These are phyloP conservation scores for Bromus sterilis DNA, from an alignment of 176 grass and related monocot species.

Conservation along the genomic window DNA sequence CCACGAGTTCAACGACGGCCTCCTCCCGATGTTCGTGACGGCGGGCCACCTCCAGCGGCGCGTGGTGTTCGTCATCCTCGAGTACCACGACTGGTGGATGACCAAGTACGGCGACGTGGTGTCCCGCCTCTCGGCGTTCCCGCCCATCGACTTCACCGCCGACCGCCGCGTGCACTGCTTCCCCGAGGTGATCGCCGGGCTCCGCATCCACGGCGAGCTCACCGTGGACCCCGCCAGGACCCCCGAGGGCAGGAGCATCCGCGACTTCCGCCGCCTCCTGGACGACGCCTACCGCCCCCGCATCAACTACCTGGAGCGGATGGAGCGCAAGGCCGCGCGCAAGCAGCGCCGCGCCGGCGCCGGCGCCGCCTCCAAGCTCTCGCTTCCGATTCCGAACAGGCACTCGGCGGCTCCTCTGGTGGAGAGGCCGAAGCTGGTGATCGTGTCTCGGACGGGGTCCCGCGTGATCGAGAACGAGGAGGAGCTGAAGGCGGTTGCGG, in stretches of 20 bases:
- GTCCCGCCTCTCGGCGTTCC: conserved; percentile 55
- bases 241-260: conserved; percentile 35
- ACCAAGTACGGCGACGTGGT: conserved; percentile 76
- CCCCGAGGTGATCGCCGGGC: conserved; percentile 65
- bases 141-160: conserved; percentile 52
- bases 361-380: not conserved
- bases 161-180: conserved; percentile 81
- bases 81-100: conserved; percentile 88
- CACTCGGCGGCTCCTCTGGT: not conserved
- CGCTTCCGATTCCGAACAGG: not conserved
- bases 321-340: conserved; percentile 12
- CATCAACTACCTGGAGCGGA: conserved; percentile 34
- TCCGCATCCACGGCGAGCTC: conserved; percentile 79
- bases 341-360: conserved; percentile 6
- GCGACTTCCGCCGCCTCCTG: conserved; percentile 61
- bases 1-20: conserved; percentile 96
- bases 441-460: conserved; percentile 55
- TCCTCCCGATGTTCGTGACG: conserved; percentile 87
- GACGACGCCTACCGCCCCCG: conserved; percentile 62
- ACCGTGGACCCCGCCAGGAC: conserved; percentile 42
- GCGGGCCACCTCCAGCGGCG: conserved; percentile 39
- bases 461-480: conserved; percentile 78
- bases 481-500: conserved; percentile 21
- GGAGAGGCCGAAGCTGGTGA: conserved; percentile 28
- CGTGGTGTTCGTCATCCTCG: conserved; percentile 67